Base-by-base conservation (phyloP, 2,329 filamentous ascomycete genomes). In the Ascochyta fabae region DNA sequence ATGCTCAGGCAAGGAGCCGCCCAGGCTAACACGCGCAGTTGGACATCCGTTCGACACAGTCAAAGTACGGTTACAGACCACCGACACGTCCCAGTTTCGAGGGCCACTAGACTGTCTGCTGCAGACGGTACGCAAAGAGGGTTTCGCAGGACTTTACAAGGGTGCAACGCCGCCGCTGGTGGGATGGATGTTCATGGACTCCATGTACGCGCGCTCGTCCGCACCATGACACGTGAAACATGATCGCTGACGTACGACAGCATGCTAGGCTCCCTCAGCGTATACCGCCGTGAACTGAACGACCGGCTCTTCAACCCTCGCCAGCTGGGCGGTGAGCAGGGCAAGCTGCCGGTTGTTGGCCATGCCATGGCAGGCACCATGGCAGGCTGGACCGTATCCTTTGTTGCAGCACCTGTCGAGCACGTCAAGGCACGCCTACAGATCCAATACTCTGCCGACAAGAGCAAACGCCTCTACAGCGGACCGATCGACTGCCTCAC, bases 121-220 rank as follows among this genome's bases (percentile, higher is more conserved):
- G 52, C 88, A 94, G 74, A 99, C 95, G 9, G 63, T 98, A 26
- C 86, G 89, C 57, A 89, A 92, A 72, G 95, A 99, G 77, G 94
- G 94, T 43, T 78, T 96, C 42, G 78, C 83, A 46, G 95, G 92
- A 3, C 81, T 99, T 38, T 99, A 98, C 83, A 99, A 98, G 79
- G 93, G 94, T 68, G 92, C 92, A 10, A 91, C 90, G 26, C 94
- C 94, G 52, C 95, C 95, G 48, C 81, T 98, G 44, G 86, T 97
- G 47, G 95, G 95, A 67, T 98, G 95, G 95, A 96, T 98, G 90
- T 91, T 96, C 70, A 98, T 98, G 94, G 95, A 99, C 79, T 87
- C 84, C 50, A 75, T 89, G 79, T 84, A 75, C 62, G 77, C n/a
- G 19, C 61, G 23, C 29, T 26, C 4, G 8, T 33, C 27, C 34